A percentile compares a stretch with the other conserved stretches of the same genome.
Evolutionary conservation across 768 basidiomycete genomes (phyloP).

Genomic region (Chalciporus pseudorubinellus): DNA sequence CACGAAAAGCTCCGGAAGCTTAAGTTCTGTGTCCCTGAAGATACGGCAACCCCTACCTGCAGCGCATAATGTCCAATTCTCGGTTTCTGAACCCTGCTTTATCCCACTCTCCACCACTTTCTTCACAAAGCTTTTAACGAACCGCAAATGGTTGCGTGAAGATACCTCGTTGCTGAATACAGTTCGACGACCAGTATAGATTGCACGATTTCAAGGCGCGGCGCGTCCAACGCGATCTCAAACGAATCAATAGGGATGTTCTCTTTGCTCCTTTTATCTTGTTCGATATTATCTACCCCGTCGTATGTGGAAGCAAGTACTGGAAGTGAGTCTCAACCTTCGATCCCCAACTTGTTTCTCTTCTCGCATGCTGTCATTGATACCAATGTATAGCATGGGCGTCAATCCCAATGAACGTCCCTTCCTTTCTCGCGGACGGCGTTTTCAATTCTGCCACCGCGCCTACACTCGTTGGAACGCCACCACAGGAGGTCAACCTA

Average conservation of each 20-base stretch:
- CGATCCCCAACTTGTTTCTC: not conserved
- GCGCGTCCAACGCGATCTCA: not conserved
- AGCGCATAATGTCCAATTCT: too few relatives aligned
- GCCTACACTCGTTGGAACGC: conserved; percentile 23
- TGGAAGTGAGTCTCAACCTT: conserved; percentile 9
- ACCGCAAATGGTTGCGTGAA: too few relatives aligned
- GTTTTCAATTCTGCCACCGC: conserved; percentile 13
- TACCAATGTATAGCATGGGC: conserved; percentile 24
- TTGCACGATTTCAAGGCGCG: too few relatives aligned
- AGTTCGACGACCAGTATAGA: too few relatives aligned
- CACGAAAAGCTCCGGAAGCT: too few relatives aligned
- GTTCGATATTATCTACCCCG: not conserved
- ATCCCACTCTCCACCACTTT: too few relatives aligned
- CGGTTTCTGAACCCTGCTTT: too few relatives aligned
- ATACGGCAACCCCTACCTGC: too few relatives aligned
- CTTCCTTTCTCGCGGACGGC: conserved; percentile 13
- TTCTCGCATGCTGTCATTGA: not conserved
- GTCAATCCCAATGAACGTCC: conserved; percentile 23
- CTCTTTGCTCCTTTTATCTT: not conserved
- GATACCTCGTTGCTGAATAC: too few relatives aligned
- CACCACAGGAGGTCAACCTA: conserved; percentile 27
- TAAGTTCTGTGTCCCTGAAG: too few relatives aligned
- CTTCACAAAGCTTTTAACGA: too few relatives aligned
- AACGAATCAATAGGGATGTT: not conserved
- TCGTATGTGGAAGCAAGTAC: conserved; percentile 13